Base-by-base conservation (phyloP, 495 filamentous ascomycete species). In the Daldinia loculata region DNA sequence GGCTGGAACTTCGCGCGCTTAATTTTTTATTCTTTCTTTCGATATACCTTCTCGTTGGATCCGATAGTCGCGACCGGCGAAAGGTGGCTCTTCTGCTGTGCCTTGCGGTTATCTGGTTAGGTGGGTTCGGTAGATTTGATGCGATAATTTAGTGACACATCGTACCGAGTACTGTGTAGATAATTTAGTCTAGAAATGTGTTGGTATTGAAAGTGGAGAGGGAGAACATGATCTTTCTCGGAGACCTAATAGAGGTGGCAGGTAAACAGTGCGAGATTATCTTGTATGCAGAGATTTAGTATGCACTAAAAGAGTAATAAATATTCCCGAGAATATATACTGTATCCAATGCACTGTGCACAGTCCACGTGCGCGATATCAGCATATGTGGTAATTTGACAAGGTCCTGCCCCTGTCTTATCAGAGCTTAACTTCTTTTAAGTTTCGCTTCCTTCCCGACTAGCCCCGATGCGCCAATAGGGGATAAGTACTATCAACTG, bases 81-180 rank as follows among this genome's bases (percentile, higher is more conserved):
- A 41, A 41, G 38, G 36, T 38, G 36, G 9, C 4, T 38, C 36
- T 38, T 38, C n/a, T 45, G 41, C 26, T 60, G 38, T 50, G 43
- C 38, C 38, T 50, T 19, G 24, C 32, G 57, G 6, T 45, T 29
- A 29, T 9, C 9, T 58, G n/a, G 52, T 34, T 22, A 11, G 39
- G 15, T 56, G 38, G n/a, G 22, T 53, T 61, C 45, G 64, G 43
- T 51, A 60, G 45, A 67, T 67, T 61, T 41, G 34, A 66, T 60
- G 63, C 63, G 34, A 58, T 58, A 39, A 66, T 60, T 67, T 30
- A 67, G 64, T 67, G 64, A 61, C 41, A 63, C 66, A 69, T 69
- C 52, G 52, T 69, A 69, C 17, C 30, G 38, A 62, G 51, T 63
- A 69, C 66, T 69, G 55, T 66, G 61, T 60, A 51, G 30, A 41